Conservation (phyloP, 2,329 filamentous ascomycete species). For the Gnomoniopsis sp. region DNA sequence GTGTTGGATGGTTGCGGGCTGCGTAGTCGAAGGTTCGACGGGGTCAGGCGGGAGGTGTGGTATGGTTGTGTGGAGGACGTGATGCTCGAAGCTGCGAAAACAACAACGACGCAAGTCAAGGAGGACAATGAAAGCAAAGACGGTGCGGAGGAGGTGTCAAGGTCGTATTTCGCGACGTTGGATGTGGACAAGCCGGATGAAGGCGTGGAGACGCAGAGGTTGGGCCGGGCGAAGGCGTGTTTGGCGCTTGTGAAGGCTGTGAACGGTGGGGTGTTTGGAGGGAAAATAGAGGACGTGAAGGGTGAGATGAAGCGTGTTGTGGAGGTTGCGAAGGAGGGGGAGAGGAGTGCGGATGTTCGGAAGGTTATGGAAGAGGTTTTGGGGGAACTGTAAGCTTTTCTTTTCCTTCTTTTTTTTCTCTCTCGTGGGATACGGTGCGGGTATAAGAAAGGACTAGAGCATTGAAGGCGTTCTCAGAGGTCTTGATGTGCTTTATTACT, state of each 20-base stretch:
- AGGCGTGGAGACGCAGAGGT: constrained; percentile 50
- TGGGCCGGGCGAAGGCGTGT: constrained; percentile 44
- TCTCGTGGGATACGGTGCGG: not conserved
- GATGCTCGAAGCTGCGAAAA: constrained; percentile 36
- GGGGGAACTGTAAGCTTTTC: not conserved
- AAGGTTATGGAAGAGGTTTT: constrained; percentile 25
- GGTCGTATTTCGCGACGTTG: constrained; percentile 43
- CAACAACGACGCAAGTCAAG: too few species aligned
- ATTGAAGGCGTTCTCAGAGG: not conserved
- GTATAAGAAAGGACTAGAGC: too few species aligned
- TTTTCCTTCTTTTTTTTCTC: not conserved
- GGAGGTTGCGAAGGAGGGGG: constrained; percentile 31
- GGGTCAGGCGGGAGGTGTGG: constrained; percentile 48
- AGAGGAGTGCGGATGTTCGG: constrained; percentile 33
- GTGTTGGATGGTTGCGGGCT: constrained; percentile 41
- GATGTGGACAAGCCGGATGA: constrained; percentile 43
- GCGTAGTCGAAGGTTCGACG: constrained; percentile 32
- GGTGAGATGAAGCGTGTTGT: constrained; percentile 39
- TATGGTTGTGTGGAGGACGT: constrained; percentile 48
- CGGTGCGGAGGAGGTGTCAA: constrained; percentile 21
- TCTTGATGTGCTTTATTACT: too few species aligned
- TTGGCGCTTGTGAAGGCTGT: constrained; percentile 39
- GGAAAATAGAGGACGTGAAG: constrained; percentile 18
- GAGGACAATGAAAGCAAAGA: constrained; percentile 8
- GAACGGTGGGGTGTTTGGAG: constrained; percentile 40